These are phyloP conservation scores for Penicillium sp. DNA, from an alignment of 2,329 filamentous ascomycete genomes.

Conservation along the genomic window DNA sequence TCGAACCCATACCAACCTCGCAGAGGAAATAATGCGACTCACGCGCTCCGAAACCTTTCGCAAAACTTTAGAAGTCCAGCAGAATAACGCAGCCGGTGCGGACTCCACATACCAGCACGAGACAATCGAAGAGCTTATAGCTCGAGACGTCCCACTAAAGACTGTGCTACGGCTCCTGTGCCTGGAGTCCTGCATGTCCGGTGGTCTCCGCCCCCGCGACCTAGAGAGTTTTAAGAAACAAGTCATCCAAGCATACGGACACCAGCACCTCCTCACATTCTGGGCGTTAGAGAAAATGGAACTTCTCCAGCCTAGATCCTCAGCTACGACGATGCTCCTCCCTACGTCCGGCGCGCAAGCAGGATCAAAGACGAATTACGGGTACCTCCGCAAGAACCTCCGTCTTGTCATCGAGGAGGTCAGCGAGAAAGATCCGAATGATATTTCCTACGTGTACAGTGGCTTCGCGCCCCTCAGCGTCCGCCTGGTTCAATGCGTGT, in stretches of 20 bases:
- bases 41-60: slow-evolving; percentile 85
- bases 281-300: slow-evolving; percentile 81
- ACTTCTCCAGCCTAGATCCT: slow-evolving; percentile 68
- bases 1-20: slow-evolving; percentile 83
- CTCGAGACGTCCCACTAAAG: slow-evolving; percentile 69
- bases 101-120: slow-evolving; percentile 86
- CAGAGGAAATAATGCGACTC: slow-evolving; percentile 89
- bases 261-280: slow-evolving; percentile 86
- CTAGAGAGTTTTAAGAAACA: slow-evolving; percentile 81
- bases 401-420: slow-evolving; percentile 92
- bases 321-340: slow-evolving; percentile 70
- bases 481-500: slow-evolving; percentile 78
- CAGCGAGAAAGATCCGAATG: slow-evolving; percentile 85
- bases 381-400: slow-evolving; percentile 73
- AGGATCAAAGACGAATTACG: slow-evolving; percentile 79
- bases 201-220: slow-evolving; percentile 79
- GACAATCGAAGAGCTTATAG: slow-evolving; percentile 86
- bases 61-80: slow-evolving; percentile 81
- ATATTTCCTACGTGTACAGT: slow-evolving; percentile 95
- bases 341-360: slow-evolving; percentile 58
- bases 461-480: slow-evolving; percentile 91
- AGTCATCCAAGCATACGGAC: slow-evolving; percentile 84
- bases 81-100: slow-evolving; percentile 82
- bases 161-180: slow-evolving; percentile 78
- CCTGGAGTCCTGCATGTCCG: slow-evolving; percentile 80